Conservation (phyloP, 2,329 filamentous ascomycete species). For the Graphium sp. region DNA sequence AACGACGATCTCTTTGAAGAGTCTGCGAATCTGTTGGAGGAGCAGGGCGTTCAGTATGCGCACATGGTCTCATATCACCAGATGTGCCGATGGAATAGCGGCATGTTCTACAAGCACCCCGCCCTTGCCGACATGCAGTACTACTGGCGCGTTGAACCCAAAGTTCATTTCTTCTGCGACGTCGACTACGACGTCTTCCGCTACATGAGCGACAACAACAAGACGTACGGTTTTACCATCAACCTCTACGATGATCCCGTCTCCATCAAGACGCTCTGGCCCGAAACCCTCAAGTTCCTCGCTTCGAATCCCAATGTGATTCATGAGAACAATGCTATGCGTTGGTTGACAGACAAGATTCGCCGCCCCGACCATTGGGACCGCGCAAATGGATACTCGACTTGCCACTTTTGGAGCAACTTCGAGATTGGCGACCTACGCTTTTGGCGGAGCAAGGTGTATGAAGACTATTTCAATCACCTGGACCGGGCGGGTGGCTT, state of each 20-base stretch:
- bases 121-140: conserved; percentile 68
- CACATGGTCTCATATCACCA: conserved; percentile 84
- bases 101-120: conserved; percentile 93
- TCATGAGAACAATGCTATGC: conserved; percentile 68
- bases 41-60: conserved; percentile 82
- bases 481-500: conserved; percentile 88
- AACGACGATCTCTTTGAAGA: conserved; percentile 72
- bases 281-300: conserved; percentile 85
- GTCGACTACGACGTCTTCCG: conserved; percentile 97
- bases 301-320: conserved; percentile 69
- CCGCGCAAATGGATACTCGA: conserved; percentile 83
- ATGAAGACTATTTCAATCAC: conserved; percentile 93
- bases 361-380: conserved; percentile 64
- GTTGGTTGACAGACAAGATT: conserved; percentile 68
- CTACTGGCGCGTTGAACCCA: conserved; percentile 98
- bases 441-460: conserved; percentile 80
- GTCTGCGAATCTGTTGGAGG: conserved; percentile 66
- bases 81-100: conserved; percentile 99
- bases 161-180: conserved; percentile 98
- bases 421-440: conserved; percentile 90
- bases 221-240: conserved; percentile 98
- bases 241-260: conserved; percentile 86
- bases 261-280: conserved; percentile 80
- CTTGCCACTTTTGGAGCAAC: conserved; percentile 98
- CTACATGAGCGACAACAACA: conserved; percentile 96